Conservation (phyloP, 2,329 filamentous ascomycete species). For the Fusarium multiceps region DNA sequence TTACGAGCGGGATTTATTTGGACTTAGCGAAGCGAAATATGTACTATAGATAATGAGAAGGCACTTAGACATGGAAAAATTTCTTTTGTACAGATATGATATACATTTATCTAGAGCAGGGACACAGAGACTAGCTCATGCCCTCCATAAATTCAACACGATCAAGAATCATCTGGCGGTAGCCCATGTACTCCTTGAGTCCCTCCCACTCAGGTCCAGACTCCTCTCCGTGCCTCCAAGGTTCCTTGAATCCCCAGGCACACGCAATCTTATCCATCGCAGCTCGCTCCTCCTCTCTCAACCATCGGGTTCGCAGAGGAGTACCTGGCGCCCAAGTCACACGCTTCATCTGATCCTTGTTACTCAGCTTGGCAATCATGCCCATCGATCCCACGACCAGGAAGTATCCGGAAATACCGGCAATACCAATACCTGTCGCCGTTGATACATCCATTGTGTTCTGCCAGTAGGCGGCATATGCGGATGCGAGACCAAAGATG, state of each 20-base stretch:
- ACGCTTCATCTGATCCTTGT: slow-evolving; percentile 94
- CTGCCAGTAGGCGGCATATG: slow-evolving; percentile 56
- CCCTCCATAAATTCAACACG: slow-evolving; percentile 91
- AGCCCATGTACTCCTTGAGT: slow-evolving; percentile 83
- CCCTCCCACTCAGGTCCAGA: slow-evolving; percentile 90
- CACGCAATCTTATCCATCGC: slow-evolving; percentile 87
- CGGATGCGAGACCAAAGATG: slow-evolving; percentile 75
- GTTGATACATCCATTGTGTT: slow-evolving; percentile 80
- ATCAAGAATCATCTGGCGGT: slow-evolving; percentile 90
- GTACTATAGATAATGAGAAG: background rate
- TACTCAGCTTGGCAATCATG: slow-evolving; percentile 83
- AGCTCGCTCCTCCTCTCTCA: slow-evolving; percentile 89
- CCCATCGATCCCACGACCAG: slow-evolving; percentile 84
- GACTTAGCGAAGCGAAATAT: background rate
- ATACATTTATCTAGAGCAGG: slow-evolving; percentile 23
- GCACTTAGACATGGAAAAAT: background rate
- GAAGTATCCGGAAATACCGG: slow-evolving; percentile 85
- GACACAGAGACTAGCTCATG: slow-evolving; percentile 63
- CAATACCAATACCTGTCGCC: slow-evolving; percentile 82
- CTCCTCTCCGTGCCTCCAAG: slow-evolving; percentile 85
- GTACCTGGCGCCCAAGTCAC: slow-evolving; percentile 91
- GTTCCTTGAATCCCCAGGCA: slow-evolving; percentile 91
- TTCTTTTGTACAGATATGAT: slow-evolving; percentile 38
- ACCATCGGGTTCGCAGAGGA: slow-evolving; percentile 82
- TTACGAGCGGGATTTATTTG: background rate